Conservation (phyloP, 176 grass and related monocot species). For the Cymbopogon citratus region DNA sequence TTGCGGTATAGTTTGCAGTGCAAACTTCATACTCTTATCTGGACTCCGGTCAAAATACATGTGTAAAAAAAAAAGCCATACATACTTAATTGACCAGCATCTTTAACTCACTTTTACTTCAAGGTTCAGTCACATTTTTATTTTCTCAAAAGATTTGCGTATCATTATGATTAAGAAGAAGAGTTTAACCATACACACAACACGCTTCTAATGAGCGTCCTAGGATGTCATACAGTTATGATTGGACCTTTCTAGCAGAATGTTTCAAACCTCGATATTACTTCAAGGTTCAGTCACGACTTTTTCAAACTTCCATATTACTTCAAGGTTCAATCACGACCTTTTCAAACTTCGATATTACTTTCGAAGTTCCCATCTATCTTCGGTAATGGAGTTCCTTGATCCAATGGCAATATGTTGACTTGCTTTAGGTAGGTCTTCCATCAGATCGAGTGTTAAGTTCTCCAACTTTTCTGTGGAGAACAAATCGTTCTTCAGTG, state of each 20-base stretch:
- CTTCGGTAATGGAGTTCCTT: background rate
- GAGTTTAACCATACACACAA: too few species aligned
- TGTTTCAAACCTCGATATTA: too few species aligned
- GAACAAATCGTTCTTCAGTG: background rate
- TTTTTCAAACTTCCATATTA: too few species aligned
- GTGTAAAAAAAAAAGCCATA: background rate
- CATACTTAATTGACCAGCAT: background rate
- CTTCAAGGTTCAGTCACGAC: background rate
- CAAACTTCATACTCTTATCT: background rate
- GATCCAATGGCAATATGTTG: background rate
- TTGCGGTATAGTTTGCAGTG: background rate
- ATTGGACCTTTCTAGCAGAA: too few species aligned
- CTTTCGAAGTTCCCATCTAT: background rate
- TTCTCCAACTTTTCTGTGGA: background rate
- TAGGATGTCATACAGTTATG: too few species aligned
- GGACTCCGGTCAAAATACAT: too few species aligned
- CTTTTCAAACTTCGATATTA: too few species aligned
- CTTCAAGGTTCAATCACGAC: background rate
- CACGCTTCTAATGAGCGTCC: too few species aligned
- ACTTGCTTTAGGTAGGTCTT: background rate
- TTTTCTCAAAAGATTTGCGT: too few species aligned
- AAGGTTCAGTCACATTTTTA: background rate
- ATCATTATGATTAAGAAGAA: too few species aligned
- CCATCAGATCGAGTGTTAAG: background rate
- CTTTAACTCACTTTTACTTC: background rate